These are phyloP conservation scores for Penicillium lagena DNA, from an alignment of 495 filamentous ascomycete species.

Conservation along the genomic window DNA sequence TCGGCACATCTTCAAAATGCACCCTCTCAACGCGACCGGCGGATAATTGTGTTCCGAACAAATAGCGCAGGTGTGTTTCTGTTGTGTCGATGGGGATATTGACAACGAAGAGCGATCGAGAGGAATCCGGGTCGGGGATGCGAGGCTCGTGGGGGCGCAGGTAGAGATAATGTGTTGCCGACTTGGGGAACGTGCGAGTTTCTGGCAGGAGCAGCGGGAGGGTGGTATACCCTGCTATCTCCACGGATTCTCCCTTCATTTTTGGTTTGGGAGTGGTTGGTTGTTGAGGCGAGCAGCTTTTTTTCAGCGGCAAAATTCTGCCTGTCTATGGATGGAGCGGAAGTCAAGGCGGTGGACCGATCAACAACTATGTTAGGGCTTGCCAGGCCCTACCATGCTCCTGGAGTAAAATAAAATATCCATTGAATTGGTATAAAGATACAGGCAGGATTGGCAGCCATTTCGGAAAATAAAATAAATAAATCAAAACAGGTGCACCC, in stretches of 20 bases:
- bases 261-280: constrained; percentile 9
- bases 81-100: constrained; percentile 87
- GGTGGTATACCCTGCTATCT: constrained; percentile 43
- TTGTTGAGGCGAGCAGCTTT: constrained; percentile 10
- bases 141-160: constrained; percentile 74
- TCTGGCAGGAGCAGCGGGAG: constrained; percentile 54
- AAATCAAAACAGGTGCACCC: too few relatives aligned
- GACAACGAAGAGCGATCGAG: constrained; percentile 75
- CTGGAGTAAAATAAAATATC: too few relatives aligned
- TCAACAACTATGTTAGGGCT: constrained; percentile 5
- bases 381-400: too few relatives aligned
- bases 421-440: too few relatives aligned
- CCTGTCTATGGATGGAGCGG: constrained; percentile 6
- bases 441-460: too few relatives aligned
- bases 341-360: constrained; percentile 6
- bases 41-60: constrained; percentile 66
- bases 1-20: constrained; percentile 56
- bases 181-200: constrained; percentile 48
- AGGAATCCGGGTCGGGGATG: constrained; percentile 62
- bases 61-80: constrained; percentile 61
- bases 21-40: constrained; percentile 70
- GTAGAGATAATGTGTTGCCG: constrained; percentile 79
- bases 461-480: too few relatives aligned
- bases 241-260: constrained; percentile 32
- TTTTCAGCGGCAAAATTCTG: constrained; percentile 15